A percentile compares a stretch with the other conserved stretches of the same genome.
phyloP scores from a whole-genome alignment of 371 early-diverging fungal species.

The Mortierella sp. region DNA sequence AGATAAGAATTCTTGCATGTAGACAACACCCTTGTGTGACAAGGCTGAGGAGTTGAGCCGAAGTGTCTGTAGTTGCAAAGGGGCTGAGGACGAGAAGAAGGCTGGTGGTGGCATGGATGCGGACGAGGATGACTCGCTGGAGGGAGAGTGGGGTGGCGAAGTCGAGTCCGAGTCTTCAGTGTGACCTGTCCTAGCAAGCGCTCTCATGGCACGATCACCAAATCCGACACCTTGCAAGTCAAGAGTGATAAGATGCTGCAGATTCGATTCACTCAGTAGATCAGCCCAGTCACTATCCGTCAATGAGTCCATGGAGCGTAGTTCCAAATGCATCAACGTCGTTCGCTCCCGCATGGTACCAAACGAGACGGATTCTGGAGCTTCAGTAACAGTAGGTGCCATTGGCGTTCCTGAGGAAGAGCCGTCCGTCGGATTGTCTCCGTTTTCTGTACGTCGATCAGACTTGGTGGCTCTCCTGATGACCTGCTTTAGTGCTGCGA shows the following conservation, averaged over 20 bases:
- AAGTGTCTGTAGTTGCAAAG: slow-evolving; percentile 28
- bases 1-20: slow-evolving; percentile 28
- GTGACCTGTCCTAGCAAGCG: slow-evolving; percentile 11
- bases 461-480: slow-evolving; percentile 25
- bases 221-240: slow-evolving; percentile 43
- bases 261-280: slow-evolving; percentile 21
- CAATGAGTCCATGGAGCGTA: slow-evolving; percentile 41
- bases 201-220: slow-evolving; percentile 31
- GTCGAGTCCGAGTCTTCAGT: slow-evolving; percentile 5
- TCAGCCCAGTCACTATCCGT: slow-evolving; percentile 36
- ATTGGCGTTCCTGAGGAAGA: too few species aligned
- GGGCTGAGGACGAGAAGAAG: slow-evolving; percentile 15
- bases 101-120: slow-evolving; percentile 18
- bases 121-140: slow-evolving; percentile 2
- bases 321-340: slow-evolving; percentile 34
- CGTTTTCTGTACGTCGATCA: background rate
- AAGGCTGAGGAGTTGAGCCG: slow-evolving; percentile 29
- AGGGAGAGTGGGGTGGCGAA: slow-evolving; percentile 4
- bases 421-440: too few species aligned
- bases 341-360: slow-evolving; percentile 23
- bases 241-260: slow-evolving; percentile 23
- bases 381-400: background rate
- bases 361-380: slow-evolving; percentile 13
- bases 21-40: slow-evolving; percentile 12
- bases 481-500: slow-evolving; percentile 26